These are phyloP conservation scores for Saksenaea vasiformis DNA, from an alignment of 371 early-diverging fungal genomes.

Conservation along the genomic window DNA sequence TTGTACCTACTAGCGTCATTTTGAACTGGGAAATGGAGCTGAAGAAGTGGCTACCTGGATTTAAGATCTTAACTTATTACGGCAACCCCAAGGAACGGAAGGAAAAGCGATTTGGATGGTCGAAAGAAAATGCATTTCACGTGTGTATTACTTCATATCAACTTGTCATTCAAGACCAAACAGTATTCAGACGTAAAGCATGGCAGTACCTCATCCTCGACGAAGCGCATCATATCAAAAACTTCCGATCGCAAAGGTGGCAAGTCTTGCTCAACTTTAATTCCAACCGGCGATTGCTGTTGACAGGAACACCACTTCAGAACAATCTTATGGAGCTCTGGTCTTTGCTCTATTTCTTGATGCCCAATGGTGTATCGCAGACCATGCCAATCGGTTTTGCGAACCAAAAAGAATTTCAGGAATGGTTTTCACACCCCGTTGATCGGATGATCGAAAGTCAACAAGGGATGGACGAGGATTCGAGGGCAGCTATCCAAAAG, in stretches of 20 bases:
- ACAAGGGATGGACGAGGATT: constrained; percentile 59
- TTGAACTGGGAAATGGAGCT: constrained; percentile 97
- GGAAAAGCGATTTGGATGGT: constrained; percentile 80
- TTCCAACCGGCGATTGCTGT: constrained; percentile 73
- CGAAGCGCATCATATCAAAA: constrained; percentile 97
- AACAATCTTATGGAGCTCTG: constrained; percentile 95
- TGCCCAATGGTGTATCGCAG: constrained; percentile 72
- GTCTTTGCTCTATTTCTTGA: constrained; percentile 93
- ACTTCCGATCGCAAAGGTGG: constrained; percentile 92
- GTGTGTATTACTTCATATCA: constrained; percentile 90
- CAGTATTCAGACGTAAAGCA: constrained; percentile 75
- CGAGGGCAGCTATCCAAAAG: constrained; percentile 62
- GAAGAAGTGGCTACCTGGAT: constrained; percentile 88
- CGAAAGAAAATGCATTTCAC: constrained; percentile 81
- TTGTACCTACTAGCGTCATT: constrained; percentile 93
- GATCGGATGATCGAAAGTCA: constrained; percentile 74
- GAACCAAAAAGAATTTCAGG: constrained; percentile 83
- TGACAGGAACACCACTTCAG: constrained; percentile 97
- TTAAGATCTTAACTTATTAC: constrained; percentile 85
- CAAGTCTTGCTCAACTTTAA: constrained; percentile 87
- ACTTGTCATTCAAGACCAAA: constrained; percentile 78
- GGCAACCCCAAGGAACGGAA: constrained; percentile 79
- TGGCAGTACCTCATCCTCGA: constrained; percentile 93
- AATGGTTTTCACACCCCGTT: constrained; percentile 87
- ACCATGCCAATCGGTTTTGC: constrained; percentile 78